Percentiles rank a stretch among this genome's conserved stretches.
phyloP scores from a whole-genome alignment of 306 rosid genomes.

The Fagus sylvatica region DNA sequence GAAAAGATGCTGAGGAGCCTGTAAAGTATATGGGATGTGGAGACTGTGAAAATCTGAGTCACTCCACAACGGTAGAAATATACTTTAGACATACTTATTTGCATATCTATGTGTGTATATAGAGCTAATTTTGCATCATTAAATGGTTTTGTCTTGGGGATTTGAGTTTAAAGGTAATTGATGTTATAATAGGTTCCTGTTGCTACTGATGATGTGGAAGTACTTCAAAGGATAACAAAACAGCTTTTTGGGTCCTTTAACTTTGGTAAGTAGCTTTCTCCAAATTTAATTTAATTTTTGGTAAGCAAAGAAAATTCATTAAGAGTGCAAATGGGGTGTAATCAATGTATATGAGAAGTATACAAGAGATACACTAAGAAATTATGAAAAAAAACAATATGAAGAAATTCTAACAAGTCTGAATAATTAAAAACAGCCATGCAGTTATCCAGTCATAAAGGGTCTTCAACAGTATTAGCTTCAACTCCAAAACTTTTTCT shows the following conservation, averaged over 20 bases:
- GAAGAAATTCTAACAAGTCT: too few species aligned
- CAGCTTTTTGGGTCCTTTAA: constrained; percentile 72
- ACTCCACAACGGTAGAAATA: constrained; percentile 68
- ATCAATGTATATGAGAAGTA: too few species aligned
- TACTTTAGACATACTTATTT: constrained; percentile 15
- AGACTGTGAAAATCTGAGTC: constrained; percentile 95
- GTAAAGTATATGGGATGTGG: constrained; percentile 93
- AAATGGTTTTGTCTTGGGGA: constrained; percentile 24
- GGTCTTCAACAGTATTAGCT: too few species aligned
- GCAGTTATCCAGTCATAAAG: too few species aligned
- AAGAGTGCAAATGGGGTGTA: too few species aligned
- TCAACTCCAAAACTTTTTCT: too few species aligned
- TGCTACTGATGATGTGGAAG: constrained; percentile 83
- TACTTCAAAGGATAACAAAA: constrained; percentile 75
- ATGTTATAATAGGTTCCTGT: constrained; percentile 63
- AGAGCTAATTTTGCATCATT: constrained; percentile 7
- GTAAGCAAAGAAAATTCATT: too few species aligned
- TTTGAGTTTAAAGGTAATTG: constrained; percentile 26
- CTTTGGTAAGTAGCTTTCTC: constrained; percentile 51
- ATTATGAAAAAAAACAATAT: too few species aligned
- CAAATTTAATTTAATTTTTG: background rate
- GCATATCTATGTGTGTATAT: background rate
- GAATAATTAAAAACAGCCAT: too few species aligned
- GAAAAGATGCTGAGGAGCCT: constrained; percentile 83
- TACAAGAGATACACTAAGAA: too few species aligned